Conservation (phyloP, 495 filamentous ascomycete species). For the Aspergillus bertholletiae region DNA sequence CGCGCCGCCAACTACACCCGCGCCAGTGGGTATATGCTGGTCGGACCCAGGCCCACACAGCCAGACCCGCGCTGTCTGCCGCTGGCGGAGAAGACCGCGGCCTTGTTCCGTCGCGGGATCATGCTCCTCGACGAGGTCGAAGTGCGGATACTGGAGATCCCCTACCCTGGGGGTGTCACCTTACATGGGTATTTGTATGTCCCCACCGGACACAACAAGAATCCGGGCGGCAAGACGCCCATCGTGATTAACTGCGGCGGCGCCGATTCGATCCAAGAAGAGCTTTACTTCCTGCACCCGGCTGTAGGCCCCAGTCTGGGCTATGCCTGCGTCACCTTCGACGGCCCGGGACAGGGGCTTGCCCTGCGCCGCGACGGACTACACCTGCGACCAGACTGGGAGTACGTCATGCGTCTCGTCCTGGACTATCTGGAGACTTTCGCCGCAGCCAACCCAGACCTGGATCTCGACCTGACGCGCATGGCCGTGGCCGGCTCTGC, state of each 20-base stretch:
- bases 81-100: slow-evolving; percentile 13
- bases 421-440: slow-evolving; percentile 24
- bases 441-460: slow-evolving; percentile 16
- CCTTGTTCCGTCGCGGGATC: slow-evolving; percentile 19
- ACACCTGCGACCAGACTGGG: slow-evolving; percentile 31
- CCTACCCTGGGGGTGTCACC: slow-evolving; percentile 25
- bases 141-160: slow-evolving; percentile 29
- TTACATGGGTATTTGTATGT: slow-evolving; percentile 42
- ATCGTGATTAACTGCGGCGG: slow-evolving; percentile 39
- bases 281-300: slow-evolving; percentile 35
- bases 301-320: slow-evolving; percentile 24
- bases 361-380: slow-evolving; percentile 23
- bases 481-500: slow-evolving; percentile 39
- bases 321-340: slow-evolving; percentile 45
- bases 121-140: slow-evolving; percentile 17
- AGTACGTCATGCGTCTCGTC: slow-evolving; percentile 20
- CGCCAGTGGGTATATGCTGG: slow-evolving; percentile 30
- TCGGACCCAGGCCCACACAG: neutral
- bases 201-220: slow-evolving; percentile 16
- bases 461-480: slow-evolving; percentile 37
- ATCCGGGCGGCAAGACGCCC: slow-evolving; percentile 28
- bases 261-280: slow-evolving; percentile 42
- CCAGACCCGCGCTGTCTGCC: slow-evolving; percentile 17
- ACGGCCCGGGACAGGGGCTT: slow-evolving; percentile 49
- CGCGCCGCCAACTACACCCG: slow-evolving; percentile 40